Evolutionary conservation across 371 early-diverging fungal species (phyloP).

Genomic region (Blakeslea trispora): DNA sequence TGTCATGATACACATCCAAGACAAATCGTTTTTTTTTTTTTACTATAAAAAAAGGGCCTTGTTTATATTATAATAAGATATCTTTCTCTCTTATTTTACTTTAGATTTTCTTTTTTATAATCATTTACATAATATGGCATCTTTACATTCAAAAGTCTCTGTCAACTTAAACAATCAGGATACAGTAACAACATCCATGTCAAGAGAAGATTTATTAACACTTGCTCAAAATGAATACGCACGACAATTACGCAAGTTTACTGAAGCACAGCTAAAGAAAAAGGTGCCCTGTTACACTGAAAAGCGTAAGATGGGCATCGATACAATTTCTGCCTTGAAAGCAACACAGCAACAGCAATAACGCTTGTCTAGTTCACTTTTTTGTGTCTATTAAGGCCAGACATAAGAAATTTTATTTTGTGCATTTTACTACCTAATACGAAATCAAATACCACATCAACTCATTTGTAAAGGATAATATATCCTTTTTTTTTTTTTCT

Average conservation of each 20-base stretch:
- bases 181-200: slow-evolving; percentile 12
- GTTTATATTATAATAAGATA: not conserved
- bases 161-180: not conserved
- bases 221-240: slow-evolving; percentile 47
- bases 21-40: too few relatives aligned
- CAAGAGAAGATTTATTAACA: slow-evolving; percentile 33
- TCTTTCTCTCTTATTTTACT: slow-evolving; percentile 1
- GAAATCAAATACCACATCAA: too few relatives aligned
- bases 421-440: too few relatives aligned
- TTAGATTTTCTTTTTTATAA: not conserved
- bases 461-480: too few relatives aligned
- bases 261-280: slow-evolving; percentile 36
- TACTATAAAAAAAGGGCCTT: not conserved
- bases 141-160: slow-evolving; percentile 11
- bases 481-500: slow-evolving; percentile 1
- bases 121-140: slow-evolving; percentile 1
- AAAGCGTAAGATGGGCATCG: slow-evolving; percentile 7
- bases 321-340: slow-evolving; percentile 9
- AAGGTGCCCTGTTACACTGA: slow-evolving; percentile 35
- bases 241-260: slow-evolving; percentile 40
- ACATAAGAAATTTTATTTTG: not conserved
- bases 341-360: slow-evolving; percentile 7
- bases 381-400: too few relatives aligned
- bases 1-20: too few relatives aligned
- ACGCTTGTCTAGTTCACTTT: too few relatives aligned